Evolutionary conservation across 768 basidiomycete species (phyloP), one percentile per base, ranked within the genome.

Genomic region (Dictyophora rubrovolvata): DNA sequence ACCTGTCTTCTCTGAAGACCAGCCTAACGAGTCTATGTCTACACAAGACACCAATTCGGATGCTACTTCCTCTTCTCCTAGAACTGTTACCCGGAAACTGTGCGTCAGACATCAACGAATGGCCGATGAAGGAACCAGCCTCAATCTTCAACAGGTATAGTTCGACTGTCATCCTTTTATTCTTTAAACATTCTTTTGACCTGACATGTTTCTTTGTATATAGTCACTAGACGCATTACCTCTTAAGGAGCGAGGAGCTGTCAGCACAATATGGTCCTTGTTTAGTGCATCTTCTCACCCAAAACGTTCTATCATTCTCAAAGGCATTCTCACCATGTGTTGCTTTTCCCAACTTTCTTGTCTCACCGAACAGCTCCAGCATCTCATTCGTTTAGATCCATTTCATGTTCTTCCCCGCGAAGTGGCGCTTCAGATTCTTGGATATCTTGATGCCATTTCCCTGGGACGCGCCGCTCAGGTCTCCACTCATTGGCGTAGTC

Each of bases 271-370:
- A 65, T 99, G 96, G 96, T 89, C 93, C 63, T 92, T 85, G 66
- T 99, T 99, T 73, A 95, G 93, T 18, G 89, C 91, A 0, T 95
- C 95, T 1, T 85, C 93, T 0, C 93, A 97, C 66, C 83, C 87
- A 5, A 84, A 89, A 36, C 82, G 96, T 37, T 91, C 89, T 56
- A 84, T 98, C 69, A 97, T 98, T 69, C 86, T 99, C 53, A 91
- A 90, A 66, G 96, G 96, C 46, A 81, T 99, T 60, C 84, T 99
- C 64, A 97, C 96, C 16, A 98, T 99, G 93, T 98, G 94, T 71
- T 98, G 96, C 73, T 97, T 96, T 76, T 94, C 90, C 51, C 93
- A 99, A 68, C 85, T 99, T 28, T 97, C 96, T 23, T 87, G 97
- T 53, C 86, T 99, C 60, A 87, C 93, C 33, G 91, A 96, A 63